Base-by-base conservation (phyloP, 2,329 filamentous ascomycete species). In the Fusarium illudens region DNA sequence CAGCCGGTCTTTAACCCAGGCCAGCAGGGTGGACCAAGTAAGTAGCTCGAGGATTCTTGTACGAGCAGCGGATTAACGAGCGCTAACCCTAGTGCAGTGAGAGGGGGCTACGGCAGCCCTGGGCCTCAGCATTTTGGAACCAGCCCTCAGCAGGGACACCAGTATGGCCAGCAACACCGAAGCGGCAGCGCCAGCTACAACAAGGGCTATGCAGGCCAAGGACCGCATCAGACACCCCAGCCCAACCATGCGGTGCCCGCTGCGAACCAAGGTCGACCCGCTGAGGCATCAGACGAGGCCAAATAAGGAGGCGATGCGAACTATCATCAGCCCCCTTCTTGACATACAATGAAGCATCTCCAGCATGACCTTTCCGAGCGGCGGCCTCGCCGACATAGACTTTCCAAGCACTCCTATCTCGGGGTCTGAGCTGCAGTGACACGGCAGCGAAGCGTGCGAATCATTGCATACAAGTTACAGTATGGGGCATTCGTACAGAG, bases 1-100 rank as follows among this genome's bases (percentile, higher is more conserved):
- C 92, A 93, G 76, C 91, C 91, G 34, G 87, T 89, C 55, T 94
- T 91, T 78, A 83, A 84, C 62, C 87, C 88, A 30, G 91, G 91
- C 71, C 91, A 92, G 70, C 87, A 87, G 48, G 78, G 73, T 68
- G 89, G 86, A 72, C 90, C 92, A 78, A 91, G 91, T 92, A 89
- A 87, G 91, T 90, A 70, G 74, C 50, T 29, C 37, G 39, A 34
- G 56, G 30, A 17, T 22, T 50, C 34, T 36, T 55, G 46, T 22
- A 42, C 34, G 53, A 58, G 37, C 63, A 64, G 51, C 54, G 59
- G 32, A 58, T 69, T 70, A 68, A 70, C 63, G 58, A 68, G 56
- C 65, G 71, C 78, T 84, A 79, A 82, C 79, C 78, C 77, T 78
- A 76, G 67, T 67, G 65, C 69, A 90, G 86, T 89, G 83, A 85